Evolutionary conservation across 768 basidiomycete species (phyloP), one percentile per base, ranked within the genome.

Genomic region (Kwoniella newhampshirensis): DNA sequence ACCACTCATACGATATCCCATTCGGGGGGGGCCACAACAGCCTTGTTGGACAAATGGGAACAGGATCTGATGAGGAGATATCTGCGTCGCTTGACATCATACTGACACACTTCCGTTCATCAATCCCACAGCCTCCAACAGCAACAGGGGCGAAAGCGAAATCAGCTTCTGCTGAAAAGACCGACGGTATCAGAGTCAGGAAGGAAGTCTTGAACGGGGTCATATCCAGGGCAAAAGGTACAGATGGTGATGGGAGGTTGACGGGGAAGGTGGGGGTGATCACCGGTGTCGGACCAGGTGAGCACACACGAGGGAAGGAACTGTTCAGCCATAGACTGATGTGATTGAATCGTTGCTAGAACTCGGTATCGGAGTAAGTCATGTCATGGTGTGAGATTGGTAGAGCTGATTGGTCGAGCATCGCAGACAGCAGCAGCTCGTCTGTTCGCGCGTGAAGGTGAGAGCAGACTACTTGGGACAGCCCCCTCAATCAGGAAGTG

Each of bases 331-430:
- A n/a, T n/a, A n/a, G n/a, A n/a, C n/a, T n/a, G n/a, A n/a, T n/a
- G n/a, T 32, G 32, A 6, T 32, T 32, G 7, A 6, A 13, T 32
- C 7, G 6, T 6, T 13, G 32, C 6, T 13, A 32, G 71, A 87
- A 63, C 86, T 86, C 71, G 92, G 92, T 17, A 96, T 96, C 59
- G 92, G 92, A 87, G 92, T 77, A 63, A 83, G 60, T 56, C 2
- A 27, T 21, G 21, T 21, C 18, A 21, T n/a, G n/a, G n/a, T n/a
- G n/a, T n/a, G n/a, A n/a, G n/a, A n/a, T 25, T 63, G 8, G 7
- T 20, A 20, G n/a, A 18, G 20, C 54, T 57, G 39, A 57, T 25
- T 6, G 32, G 7, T 48, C 4, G n/a, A 12, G 28, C 5, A 26
- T 3, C 12, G 30, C 40, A 72, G 70, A 67, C 67, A n/a, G 66